Evolutionary conservation across 2,329 filamentous ascomycete species (phyloP).

Genomic region (Xylariaceae sp.): DNA sequence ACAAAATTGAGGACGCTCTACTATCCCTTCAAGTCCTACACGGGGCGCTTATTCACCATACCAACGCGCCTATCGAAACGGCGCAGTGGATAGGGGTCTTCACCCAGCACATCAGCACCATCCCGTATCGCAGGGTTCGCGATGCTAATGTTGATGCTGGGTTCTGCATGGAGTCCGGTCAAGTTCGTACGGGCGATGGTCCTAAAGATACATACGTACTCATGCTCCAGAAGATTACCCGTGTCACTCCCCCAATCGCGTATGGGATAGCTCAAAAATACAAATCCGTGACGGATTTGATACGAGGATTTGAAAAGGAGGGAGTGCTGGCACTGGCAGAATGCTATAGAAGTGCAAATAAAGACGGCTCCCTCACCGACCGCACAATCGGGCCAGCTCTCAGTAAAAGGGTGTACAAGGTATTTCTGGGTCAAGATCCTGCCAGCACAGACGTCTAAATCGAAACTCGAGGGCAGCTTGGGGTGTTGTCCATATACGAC

Average conservation of each 20-base stretch:
- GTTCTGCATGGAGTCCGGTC: slow-evolving; percentile 77
- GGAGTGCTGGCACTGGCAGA: slow-evolving; percentile 61
- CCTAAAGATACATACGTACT: slow-evolving; percentile 63
- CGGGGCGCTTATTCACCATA: slow-evolving; percentile 66
- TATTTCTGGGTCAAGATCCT: slow-evolving; percentile 56
- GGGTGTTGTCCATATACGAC: too few relatives aligned
- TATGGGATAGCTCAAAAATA: slow-evolving; percentile 64
- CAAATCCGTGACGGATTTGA: slow-evolving; percentile 52
- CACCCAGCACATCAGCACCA: slow-evolving; percentile 73
- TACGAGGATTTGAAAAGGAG: slow-evolving; percentile 52
- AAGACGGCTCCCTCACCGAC: slow-evolving; percentile 53
- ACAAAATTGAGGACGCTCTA: slow-evolving; percentile 65
- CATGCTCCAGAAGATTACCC: slow-evolving; percentile 71
- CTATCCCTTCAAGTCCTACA: slow-evolving; percentile 66
- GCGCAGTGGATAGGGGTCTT: slow-evolving; percentile 70
- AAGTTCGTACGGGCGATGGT: slow-evolving; percentile 66
- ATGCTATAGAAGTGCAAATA: slow-evolving; percentile 54
- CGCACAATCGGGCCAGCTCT: slow-evolving; percentile 53
- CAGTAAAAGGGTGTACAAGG: slow-evolving; percentile 55
- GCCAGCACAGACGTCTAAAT: slow-evolving; percentile 50
- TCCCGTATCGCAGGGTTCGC: slow-evolving; percentile 61
- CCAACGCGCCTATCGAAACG: slow-evolving; percentile 55
- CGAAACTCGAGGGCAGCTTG: too few relatives aligned
- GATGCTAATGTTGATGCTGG: slow-evolving; percentile 51
- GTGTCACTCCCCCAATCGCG: slow-evolving; percentile 68